Base-by-base conservation (phyloP, 345 rosid genomes). In the Rubroshorea leprosula region DNA sequence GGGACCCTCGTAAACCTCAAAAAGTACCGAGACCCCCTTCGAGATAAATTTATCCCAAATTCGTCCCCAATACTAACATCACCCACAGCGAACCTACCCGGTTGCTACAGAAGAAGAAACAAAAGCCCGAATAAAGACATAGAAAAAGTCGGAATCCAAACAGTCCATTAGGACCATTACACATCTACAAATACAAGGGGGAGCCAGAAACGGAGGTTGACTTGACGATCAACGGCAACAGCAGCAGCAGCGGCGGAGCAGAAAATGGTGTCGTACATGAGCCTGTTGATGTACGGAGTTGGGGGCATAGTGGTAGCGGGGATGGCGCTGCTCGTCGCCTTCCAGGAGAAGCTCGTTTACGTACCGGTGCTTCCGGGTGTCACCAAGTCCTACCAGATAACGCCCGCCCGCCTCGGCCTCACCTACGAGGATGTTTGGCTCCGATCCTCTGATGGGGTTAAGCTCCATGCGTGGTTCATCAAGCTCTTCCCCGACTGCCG, bases 401-500 rank as follows among this genome's bases (percentile, higher is more conserved):
- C 90, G 1, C 99, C 97, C 1, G 60, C 86, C 49, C 87, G 97
- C 61, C 87, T 89, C 63, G 83, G 78, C 22, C 97, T 93, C 65
- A 1, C 31, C 31, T 93, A 85, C 75, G 96, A 93, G 61, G 97
- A 93, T 63, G 88, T 93, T 53, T 93, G 99, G 99, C 96, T 93
- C 71, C 72, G 72, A 76, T 83, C 99, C 68, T 76, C 96, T 25
- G 99, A 93, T 54, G 99, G 97, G 31, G 75, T 85, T 54, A 89
- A 83, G 22, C 99, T 93, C 50, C 99, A 93, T 64, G 72, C 97
- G 49, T 93, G 99, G 99, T 89, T 93, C 79, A 87, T 93, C 82
- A 93, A 82, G 70, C 75, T 85, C 76, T 70, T 78, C 52, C 90
- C 99, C 29, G 78, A 80, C 0, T 79, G 90, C 78, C 85, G 73